A percentile compares a stretch with the other conserved stretches of the same genome.
Evolutionary conservation across 2,329 filamentous ascomycete species (phyloP).

Genomic region (Sclerotinia spermophila): DNA sequence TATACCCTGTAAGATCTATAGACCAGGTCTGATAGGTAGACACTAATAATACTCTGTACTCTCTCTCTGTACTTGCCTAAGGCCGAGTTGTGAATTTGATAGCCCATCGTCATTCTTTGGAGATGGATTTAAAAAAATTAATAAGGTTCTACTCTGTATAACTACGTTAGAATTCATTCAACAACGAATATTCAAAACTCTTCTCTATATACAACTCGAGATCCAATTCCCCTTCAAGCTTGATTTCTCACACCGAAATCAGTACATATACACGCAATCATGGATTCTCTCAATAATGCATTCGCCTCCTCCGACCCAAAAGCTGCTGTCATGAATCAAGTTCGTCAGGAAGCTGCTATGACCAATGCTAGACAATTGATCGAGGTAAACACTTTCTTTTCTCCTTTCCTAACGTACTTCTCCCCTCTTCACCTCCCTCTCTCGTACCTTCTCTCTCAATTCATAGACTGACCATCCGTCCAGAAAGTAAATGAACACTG

Average conservation of each 20-base stretch:
- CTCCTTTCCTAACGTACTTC: neutral
- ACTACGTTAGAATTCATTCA: too few species aligned
- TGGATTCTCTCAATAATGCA: slow-evolving; percentile 14
- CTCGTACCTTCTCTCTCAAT: slow-evolving; percentile 30
- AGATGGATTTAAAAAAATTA: neutral
- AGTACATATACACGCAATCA: neutral
- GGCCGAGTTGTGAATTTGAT: neutral
- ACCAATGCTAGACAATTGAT: slow-evolving; percentile 68
- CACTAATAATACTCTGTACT: too few species aligned
- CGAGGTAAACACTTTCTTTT: slow-evolving; percentile 49
- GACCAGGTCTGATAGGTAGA: neutral
- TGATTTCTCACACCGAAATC: neutral
- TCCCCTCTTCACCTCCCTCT: slow-evolving; percentile 19
- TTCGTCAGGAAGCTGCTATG: slow-evolving; percentile 56
- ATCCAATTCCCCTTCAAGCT: neutral
- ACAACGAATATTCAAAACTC: neutral
- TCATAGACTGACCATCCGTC: slow-evolving; percentile 43
- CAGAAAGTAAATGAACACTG: slow-evolving; percentile 80
- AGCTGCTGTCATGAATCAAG: slow-evolving; percentile 49
- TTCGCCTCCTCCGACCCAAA: slow-evolving; percentile 31
- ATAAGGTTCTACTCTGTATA: neutral
- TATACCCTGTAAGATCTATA: neutral
- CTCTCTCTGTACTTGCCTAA: neutral
- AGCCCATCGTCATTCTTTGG: neutral
- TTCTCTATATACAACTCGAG: neutral